Evolutionary conservation across 2,329 filamentous ascomycete genomes (phyloP), one percentile per base, ranked within the genome.

Genomic region (Ploettnerulaceae sp.): DNA sequence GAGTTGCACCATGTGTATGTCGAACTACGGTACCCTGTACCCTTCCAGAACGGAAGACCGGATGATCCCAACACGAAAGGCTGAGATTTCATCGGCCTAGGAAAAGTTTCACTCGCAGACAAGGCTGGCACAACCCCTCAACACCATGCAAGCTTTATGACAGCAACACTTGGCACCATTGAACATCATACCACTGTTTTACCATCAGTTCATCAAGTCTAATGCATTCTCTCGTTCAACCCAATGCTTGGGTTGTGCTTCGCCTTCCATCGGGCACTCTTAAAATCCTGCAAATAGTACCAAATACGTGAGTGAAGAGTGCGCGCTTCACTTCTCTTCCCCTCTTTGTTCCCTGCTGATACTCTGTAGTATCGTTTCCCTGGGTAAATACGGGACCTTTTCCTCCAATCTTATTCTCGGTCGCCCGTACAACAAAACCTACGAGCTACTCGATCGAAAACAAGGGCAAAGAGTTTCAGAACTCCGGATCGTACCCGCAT

Each of bases 311-410:
- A 57, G 69, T 63, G 45, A 46, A n/a, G n/a, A n/a, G n/a, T n/a
- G n/a, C 47, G 48, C 29, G 55, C 29, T 31, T 39, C 49, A 39
- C 42, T 34, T 22, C 25, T 34, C 35, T 24, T 32, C 8, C 6
- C 12, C 35, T 51, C 43, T 54, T 44, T 1, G 5, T 14, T 18
- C 11, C 26, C 28, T 15, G 33, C 49, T 49, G 52, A 61, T 52
- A 58, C 51, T 47, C 53, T 17, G 29, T 58, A 96, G 90, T 31
- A 87, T 81, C 34, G 85, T 97, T 55, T 89, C 87, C 1, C 74
- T 97, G 25, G 89, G 89, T 46, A 97, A 96, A 77, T 95, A 93
- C 65, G 93, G 93, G 54, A 81, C 81, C 2, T 96, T 98, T 63
- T 84, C 88, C 12, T 82, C 87, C 42, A 96, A 97, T 63, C 77